Conservation (phyloP, 2,329 filamentous ascomycete species). For the Microcyclospora tardicrescens region DNA sequence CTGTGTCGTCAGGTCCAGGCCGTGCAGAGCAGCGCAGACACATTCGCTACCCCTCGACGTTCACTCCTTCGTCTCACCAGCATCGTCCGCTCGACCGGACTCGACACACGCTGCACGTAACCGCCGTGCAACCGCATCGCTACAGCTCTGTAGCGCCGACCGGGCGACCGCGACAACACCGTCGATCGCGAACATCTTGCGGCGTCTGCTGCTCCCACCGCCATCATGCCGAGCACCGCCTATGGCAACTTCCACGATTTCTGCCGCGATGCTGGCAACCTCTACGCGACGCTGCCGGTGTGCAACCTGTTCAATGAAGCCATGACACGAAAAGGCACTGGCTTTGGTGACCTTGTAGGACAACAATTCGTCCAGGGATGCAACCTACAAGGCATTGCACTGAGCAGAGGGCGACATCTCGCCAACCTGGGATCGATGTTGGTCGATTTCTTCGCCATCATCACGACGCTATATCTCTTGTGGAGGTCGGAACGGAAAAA, state of each 20-base stretch:
- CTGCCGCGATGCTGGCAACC: slow-evolving; percentile 36
- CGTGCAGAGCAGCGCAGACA: too few species aligned
- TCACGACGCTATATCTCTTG: slow-evolving; percentile 53
- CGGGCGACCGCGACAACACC: not conserved
- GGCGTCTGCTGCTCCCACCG: too few species aligned
- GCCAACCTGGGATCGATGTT: slow-evolving; percentile 91
- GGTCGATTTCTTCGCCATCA: slow-evolving; percentile 64
- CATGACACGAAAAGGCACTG: not conserved
- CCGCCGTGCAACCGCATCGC: too few species aligned
- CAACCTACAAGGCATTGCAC: slow-evolving; percentile 57
- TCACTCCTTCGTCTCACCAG: too few species aligned
- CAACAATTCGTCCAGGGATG: too few species aligned
- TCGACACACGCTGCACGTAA: too few species aligned
- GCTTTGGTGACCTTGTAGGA: slow-evolving; percentile 22
- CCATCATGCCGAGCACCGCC: slow-evolving; percentile 7
- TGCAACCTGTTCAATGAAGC: slow-evolving; percentile 52
- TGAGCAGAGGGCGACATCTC: slow-evolving; percentile 53
- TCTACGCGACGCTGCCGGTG: slow-evolving; percentile 24
- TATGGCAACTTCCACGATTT: slow-evolving; percentile 31
- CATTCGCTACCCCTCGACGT: too few species aligned
- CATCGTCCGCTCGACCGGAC: too few species aligned
- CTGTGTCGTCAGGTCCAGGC: too few species aligned
- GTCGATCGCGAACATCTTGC: not conserved
- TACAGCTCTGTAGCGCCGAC: not conserved
- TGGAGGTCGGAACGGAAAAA: slow-evolving; percentile 76